Base-by-base conservation (phyloP, 495 filamentous ascomycete genomes). In the Aspergillus conjunctus region DNA sequence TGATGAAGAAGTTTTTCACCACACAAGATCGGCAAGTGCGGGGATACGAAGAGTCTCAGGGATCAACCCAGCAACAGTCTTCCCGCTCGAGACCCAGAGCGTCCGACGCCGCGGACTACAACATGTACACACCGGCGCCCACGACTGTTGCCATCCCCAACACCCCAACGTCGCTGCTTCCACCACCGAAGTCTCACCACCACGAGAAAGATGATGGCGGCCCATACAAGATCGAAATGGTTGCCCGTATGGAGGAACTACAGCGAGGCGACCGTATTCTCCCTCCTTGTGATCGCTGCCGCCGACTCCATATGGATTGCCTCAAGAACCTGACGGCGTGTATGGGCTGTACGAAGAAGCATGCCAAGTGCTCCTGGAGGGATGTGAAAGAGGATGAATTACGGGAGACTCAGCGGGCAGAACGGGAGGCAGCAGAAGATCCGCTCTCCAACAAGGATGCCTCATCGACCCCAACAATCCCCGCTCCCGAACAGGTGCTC, bases 261-360 rank as follows among this genome's bases (percentile, higher is more conserved):
- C 76, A 81, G 26, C 85, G 88, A 20, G 91, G 90, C 15, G 89
- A 90, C 52, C 76, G 81, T 1, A 87, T 95, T 34, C 64, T 84
- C 12, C 91, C 91, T 20, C 89, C 91, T 7, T 96, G 91, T 68
- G 91, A 95, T 69, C 82, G 90, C 22, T 96, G 91, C 64, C 82
- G 91, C 20, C 82, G 91, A 14, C 77, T 93, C 15, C 85, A 88
- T 60, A 90, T 91, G 79, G 85, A 90, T 58, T 96, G 91, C 54
- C 73, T 91, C 39, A 94, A 93, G 73, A 90, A 95, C 59, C 76
- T 92, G 34, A 93, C 90, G 0, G 89, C 91, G 21, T 96, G 91
- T 70, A 82, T 89, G 71, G 90, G 89, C 37, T 96, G 91, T 72
- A 94, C 91, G 2, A 90, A 89, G 71, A 93, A 93, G 72, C 91